Evolutionary conservation across 1,139 yeast genomes (phyloP).

Genomic region (Trichomonascaceae sp.): DNA sequence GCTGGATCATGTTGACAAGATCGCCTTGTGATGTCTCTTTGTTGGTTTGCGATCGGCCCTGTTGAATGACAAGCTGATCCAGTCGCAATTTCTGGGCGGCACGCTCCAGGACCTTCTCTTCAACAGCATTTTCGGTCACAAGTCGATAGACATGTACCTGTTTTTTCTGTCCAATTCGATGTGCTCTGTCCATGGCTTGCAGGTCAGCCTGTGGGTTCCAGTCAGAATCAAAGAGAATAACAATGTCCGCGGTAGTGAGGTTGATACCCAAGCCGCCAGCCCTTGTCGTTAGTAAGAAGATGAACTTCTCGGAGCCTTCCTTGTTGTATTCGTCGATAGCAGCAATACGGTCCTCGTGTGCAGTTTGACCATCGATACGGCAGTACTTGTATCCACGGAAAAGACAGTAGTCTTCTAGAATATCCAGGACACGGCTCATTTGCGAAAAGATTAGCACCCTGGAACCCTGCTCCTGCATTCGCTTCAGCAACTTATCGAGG

Average conservation of each 20-base stretch:
- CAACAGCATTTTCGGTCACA: conserved; percentile 92
- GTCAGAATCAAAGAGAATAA: conserved; percentile 82
- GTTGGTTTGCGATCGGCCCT: conserved; percentile 40
- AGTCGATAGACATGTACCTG: conserved; percentile 87
- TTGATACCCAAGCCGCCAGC: conserved; percentile 99
- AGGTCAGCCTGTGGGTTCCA: conserved; percentile 99
- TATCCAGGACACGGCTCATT: conserved; percentile 86
- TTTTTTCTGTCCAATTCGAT: conserved; percentile 93
- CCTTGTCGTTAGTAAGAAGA: conserved; percentile 82
- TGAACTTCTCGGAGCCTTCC: conserved; percentile 70
- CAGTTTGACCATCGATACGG: conserved; percentile 90
- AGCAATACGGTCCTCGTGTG: conserved; percentile 81
- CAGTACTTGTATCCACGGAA: conserved; percentile 78
- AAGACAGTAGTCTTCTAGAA: conserved; percentile 82
- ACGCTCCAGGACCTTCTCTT: conserved; percentile 87
- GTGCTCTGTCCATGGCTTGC: conserved; percentile 99
- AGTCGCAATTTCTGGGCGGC: conserved; percentile 89
- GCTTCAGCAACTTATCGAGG: conserved; percentile 66
- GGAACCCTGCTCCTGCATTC: conserved; percentile 66
- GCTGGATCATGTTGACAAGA: conserved; percentile 87
- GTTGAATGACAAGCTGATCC: conserved; percentile 93
- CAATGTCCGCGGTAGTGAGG: conserved; percentile 84
- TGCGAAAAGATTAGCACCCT: conserved; percentile 88
- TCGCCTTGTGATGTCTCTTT: conserved; percentile 52
- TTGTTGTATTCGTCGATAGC: conserved; percentile 88